Percentiles rank a stretch among this genome's conserved stretches.
These are phyloP conservation scores for Chamaenerion angustifolium DNA, from an alignment of 345 rosid species.

Conservation along the genomic window DNA sequence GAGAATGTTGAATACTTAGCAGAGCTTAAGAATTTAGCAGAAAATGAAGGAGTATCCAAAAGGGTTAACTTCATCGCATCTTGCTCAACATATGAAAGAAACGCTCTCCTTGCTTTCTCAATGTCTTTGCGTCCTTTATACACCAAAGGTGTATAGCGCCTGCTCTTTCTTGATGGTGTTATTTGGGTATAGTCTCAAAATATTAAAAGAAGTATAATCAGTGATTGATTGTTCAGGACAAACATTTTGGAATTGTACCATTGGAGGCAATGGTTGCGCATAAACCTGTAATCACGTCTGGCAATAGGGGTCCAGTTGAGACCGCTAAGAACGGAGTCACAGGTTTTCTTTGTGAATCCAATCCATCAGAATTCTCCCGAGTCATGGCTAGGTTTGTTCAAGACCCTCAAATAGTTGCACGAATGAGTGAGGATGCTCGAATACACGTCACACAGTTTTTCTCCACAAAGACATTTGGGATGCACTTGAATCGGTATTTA, in stretches of 20 bases:
- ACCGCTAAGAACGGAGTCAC: conserved; percentile 53
- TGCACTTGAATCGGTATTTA: conserved; percentile 48
- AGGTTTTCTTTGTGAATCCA: conserved; percentile 72
- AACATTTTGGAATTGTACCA: conserved; percentile 92
- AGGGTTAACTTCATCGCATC: conserved; percentile 57
- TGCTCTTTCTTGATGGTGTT: background rate
- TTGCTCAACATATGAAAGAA: conserved; percentile 80
- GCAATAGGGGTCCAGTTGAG: conserved; percentile 86
- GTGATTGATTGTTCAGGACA: conserved; percentile 37
- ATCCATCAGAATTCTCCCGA: conserved; percentile 39
- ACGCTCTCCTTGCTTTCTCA: conserved; percentile 57
- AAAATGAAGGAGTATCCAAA: conserved; percentile 43
- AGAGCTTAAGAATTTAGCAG: conserved; percentile 56
- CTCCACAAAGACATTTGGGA: conserved; percentile 62
- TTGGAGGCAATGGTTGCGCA: conserved; percentile 93
- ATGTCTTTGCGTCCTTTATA: conserved; percentile 71
- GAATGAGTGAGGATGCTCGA: conserved; percentile 55
- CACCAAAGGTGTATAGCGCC: conserved; percentile 44
- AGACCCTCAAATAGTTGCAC: conserved; percentile 43
- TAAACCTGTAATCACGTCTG: conserved; percentile 85
- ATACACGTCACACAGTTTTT: conserved; percentile 44
- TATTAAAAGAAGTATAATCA: background rate
- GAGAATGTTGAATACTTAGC: conserved; percentile 81
- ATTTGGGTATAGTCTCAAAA: background rate
- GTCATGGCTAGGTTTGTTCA: conserved; percentile 60